Base-by-base conservation (phyloP, 1,284 basidiomycete species). In the Boletus putidus region DNA sequence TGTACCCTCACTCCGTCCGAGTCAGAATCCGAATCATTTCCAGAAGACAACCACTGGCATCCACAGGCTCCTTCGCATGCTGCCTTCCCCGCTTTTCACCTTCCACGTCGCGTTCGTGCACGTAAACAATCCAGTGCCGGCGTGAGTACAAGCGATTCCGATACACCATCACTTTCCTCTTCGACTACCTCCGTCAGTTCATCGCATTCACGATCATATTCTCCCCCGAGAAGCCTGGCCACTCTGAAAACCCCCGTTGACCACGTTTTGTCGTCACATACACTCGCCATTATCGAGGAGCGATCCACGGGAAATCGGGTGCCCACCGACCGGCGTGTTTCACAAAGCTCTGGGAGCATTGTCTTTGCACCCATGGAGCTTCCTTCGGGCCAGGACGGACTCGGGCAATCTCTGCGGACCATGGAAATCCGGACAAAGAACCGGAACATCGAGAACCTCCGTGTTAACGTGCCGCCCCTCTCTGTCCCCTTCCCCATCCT, bases 141-240 rank as follows among this genome's bases (percentile, higher is more conserved):
- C 23, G 54, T 74, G 31, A 72, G 71, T 20, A 52, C 62, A 29
- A 75, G 75, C 46, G 73, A 77, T 58, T 76, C 76, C 39, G 79
- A 81, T 59, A 78, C 75, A 11, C 80, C 79, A 15, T 80, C 79
- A 16, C 69, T 81, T 36, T 70, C 74, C 27, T 79, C 76, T 18
- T 77, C 78, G 8, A 69, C 56, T 6, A 73, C 73, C 2, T 80
- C 79, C 3, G 67, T 63, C 58, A 79, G 77, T 58, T 80, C 79
- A 6, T 73, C 69, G 18, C 69, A 72, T 53, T 78, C 76, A 31
- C 67, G 71, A 43, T 68, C 70, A 33, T 56, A 61, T 49, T 76
- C 76, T 7, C 77, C 78, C 4, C 73, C 74, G 0, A 58, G 69
- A 55, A 80, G 75, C 54, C 76, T 78, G 5, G 62, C 57, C 7